These are phyloP conservation scores for Paramyrothecium sp. DNA, from an alignment of 2,329 filamentous ascomycete species.

Conservation along the genomic window DNA sequence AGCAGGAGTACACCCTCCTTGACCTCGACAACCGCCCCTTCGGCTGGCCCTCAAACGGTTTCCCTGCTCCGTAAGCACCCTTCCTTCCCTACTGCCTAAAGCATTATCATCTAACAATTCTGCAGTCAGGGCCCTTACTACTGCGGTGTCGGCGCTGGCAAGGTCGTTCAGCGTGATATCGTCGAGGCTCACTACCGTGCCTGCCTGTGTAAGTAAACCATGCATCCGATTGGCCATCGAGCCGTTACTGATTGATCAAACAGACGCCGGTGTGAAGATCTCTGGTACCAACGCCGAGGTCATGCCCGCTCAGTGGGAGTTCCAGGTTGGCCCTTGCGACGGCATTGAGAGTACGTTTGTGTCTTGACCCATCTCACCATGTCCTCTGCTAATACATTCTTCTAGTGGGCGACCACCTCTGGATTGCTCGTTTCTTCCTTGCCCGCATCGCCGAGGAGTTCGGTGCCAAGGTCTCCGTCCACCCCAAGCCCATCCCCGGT, in stretches of 20 bases:
- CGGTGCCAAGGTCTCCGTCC: slow-evolving; percentile 90
- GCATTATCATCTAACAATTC: slow-evolving; percentile 14
- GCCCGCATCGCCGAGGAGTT: slow-evolving; percentile 94
- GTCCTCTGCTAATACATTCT: slow-evolving; percentile 21
- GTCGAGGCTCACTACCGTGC: slow-evolving; percentile 67
- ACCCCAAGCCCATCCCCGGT: slow-evolving; percentile 92
- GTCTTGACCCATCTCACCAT: not conserved
- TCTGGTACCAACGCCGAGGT: slow-evolving; percentile 99
- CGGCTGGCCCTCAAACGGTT: slow-evolving; percentile 69
- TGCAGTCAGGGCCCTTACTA: slow-evolving; percentile 41
- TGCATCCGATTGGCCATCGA: not conserved
- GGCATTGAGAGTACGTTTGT: slow-evolving; percentile 73
- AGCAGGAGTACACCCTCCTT: slow-evolving; percentile 87
- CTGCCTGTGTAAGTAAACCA: slow-evolving; percentile 65
- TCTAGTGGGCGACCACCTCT: slow-evolving; percentile 90
- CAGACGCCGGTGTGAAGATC: slow-evolving; percentile 80
- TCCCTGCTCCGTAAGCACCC: slow-evolving; percentile 75
- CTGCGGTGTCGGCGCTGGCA: slow-evolving; percentile 94
- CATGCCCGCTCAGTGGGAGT: slow-evolving; percentile 98
- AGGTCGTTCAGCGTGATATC: slow-evolving; percentile 97
- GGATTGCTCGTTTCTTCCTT: slow-evolving; percentile 80
- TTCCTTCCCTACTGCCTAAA: no score
- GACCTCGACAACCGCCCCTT: slow-evolving; percentile 85
- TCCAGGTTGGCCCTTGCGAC: slow-evolving; percentile 87
- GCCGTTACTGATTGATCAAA: slow-evolving; percentile 4